Evolutionary conservation across 164 flowering plant species (phyloP), one percentile per base, ranked within the genome.

Genomic region (Nelumbo lutea): DNA sequence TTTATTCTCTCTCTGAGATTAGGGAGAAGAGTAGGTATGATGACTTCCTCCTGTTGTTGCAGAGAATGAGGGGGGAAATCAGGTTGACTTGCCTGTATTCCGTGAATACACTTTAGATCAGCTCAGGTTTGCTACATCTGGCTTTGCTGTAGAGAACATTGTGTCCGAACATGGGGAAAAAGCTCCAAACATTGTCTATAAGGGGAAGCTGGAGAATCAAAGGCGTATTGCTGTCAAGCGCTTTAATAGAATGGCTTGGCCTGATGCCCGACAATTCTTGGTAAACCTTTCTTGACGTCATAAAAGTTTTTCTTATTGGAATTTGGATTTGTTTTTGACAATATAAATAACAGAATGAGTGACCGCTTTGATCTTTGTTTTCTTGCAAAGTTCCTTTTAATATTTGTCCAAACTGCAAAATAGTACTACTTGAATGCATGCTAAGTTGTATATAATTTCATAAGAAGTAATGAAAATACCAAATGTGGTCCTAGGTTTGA

Each of bases 181-280:
- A 73, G 86, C 86, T 69, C 86, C 86, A 52, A 83, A 83, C 70
- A 79, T 83, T 41, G 86, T 83, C 6, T 83, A 77, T 63, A 75
- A 43, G 66, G 86, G 84, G 50, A 73, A 61, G 78, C 76, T 82
- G 57, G 92, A 86, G 13, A 89, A 85, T 78, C 96, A 88, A 72
- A 72, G 78, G 67, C 80, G 85, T n/a, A 83, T 93, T 75, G 96
- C 97, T 43, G 88, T 93, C 55, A 93, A 93, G 66, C 84, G 94
- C 41, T 91, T 93, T 69, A 89, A 89, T 66, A 84, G 87, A 69
- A 77, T 84, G 48, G 97, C 98, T 64, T 93, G 98, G 98, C 96
- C 94, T 38, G 98, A 93, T 84, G 59, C 89, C 39, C 75, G 89
- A 7, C 98, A 93, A 76, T 93, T 93, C 77, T 62, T 91, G 90